phyloP scores from a whole-genome alignment of 2,329 filamentous ascomycete species.

The Apiospora koreana region DNA sequence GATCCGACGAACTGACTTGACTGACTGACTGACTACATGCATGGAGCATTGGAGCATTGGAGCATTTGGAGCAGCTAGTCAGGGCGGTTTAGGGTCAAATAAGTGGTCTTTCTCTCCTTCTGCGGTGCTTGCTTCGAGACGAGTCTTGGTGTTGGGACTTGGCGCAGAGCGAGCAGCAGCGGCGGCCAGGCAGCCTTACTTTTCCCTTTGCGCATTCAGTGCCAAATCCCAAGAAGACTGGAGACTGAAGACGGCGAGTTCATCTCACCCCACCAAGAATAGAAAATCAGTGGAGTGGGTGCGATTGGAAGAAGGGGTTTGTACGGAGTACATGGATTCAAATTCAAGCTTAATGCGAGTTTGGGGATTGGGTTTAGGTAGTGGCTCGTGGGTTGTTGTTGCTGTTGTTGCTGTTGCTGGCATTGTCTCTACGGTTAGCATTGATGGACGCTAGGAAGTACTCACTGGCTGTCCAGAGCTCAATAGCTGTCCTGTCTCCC shows the following conservation, averaged over 20 bases:
- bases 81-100: not conserved
- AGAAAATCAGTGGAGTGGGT: not conserved
- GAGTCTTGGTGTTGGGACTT: not conserved
- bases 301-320: not conserved
- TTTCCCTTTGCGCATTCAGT: not conserved
- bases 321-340: too few species aligned
- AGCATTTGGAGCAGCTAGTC: slow-evolving; percentile 1
- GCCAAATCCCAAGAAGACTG: not conserved
- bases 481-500: too few species aligned
- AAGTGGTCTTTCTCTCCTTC: not conserved
- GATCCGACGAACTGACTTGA: not conserved
- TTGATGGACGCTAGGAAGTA: too few species aligned
- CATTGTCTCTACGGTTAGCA: too few species aligned
- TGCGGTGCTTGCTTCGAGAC: not conserved
- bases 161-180: too few species aligned
- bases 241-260: not conserved
- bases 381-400: not conserved
- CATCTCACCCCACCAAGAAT: not conserved
- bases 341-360: not conserved
- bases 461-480: too few species aligned
- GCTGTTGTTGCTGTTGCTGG: not conserved
- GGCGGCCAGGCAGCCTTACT: not conserved
- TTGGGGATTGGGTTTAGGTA: not conserved
- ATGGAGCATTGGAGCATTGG: too few species aligned
- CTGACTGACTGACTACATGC: not conserved